These are phyloP conservation scores for Colletotrichum abscissum DNA, from an alignment of 2,329 filamentous ascomycete species.

Conservation along the genomic window DNA sequence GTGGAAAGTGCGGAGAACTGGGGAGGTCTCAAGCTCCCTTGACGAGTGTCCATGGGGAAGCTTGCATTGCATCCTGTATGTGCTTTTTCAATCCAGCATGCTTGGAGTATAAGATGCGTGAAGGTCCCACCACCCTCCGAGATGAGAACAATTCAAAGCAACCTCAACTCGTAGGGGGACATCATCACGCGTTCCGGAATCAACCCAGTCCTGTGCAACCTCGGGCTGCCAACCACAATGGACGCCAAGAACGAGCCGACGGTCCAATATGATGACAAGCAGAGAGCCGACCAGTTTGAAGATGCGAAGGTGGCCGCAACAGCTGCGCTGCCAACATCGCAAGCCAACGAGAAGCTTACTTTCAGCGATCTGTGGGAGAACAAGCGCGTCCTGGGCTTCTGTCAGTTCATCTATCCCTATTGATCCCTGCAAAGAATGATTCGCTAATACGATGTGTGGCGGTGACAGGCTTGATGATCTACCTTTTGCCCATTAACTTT, in stretches of 20 bases:
- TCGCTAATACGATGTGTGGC: background rate
- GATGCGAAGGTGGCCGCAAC: slow-evolving; percentile 3
- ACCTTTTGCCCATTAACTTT: slow-evolving; percentile 31
- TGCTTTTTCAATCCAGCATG: background rate
- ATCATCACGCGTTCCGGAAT: background rate
- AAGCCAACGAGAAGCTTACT: slow-evolving; percentile 20
- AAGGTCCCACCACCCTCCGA: slow-evolving; percentile 9
- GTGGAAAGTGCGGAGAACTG: slow-evolving; percentile 29
- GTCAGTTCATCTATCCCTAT: slow-evolving; percentile 6
- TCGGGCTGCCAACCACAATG: background rate
- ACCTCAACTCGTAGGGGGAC: background rate
- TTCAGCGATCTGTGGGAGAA: slow-evolving; percentile 20
- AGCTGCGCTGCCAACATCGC: slow-evolving; percentile 5
- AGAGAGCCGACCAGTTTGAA: slow-evolving; percentile 8
- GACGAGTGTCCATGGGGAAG: slow-evolving; percentile 11
- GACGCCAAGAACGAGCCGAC: slow-evolving; percentile 9
- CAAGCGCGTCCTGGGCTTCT: slow-evolving; percentile 28
- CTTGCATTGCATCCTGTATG: background rate
- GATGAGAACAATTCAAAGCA: too few relatives aligned
- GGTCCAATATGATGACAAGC: slow-evolving; percentile 7
- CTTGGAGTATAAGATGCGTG: slow-evolving; percentile 7
- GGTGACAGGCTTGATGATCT: slow-evolving; percentile 24
- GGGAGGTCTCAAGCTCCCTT: background rate
- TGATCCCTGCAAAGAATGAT: background rate
- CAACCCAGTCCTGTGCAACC: background rate